These are phyloP conservation scores for Spathaspora passalidarum DNA, from an alignment of 805 yeast genomes.

Conservation along the genomic window DNA sequence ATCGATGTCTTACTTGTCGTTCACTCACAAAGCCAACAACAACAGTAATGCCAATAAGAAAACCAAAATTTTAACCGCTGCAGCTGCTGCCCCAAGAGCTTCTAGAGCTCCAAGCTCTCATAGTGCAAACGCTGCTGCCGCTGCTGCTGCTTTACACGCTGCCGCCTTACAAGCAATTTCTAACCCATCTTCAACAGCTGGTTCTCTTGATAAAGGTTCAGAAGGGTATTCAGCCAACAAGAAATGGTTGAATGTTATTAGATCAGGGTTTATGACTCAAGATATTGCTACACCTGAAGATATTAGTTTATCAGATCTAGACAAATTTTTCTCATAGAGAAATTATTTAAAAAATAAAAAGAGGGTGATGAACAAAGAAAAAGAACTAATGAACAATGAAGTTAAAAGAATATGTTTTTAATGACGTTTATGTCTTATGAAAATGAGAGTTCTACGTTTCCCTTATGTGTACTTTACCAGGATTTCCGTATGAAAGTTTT, in stretches of 20 bases:
- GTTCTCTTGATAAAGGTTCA: slow-evolving; percentile 10
- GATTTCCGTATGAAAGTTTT: not conserved
- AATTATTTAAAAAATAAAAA: not conserved
- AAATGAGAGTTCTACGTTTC: not conserved
- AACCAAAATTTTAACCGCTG: slow-evolving; percentile 59
- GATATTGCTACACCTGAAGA: slow-evolving; percentile 81
- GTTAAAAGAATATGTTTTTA: not conserved
- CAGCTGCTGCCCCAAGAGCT: slow-evolving; percentile 80
- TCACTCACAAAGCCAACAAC: slow-evolving; percentile 8
- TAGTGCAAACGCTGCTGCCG: slow-evolving; percentile 65
- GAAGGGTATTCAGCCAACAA: slow-evolving; percentile 34
- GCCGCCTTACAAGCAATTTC: slow-evolving; percentile 56
- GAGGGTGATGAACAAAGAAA: not conserved
- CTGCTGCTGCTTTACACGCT: slow-evolving; percentile 71
- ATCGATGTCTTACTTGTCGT: slow-evolving; percentile 56
- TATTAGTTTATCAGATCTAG: slow-evolving; percentile 64
- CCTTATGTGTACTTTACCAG: not conserved
- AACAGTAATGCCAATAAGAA: slow-evolving; percentile 33
- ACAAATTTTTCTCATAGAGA: slow-evolving; percentile 32
- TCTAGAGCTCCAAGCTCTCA: slow-evolving; percentile 59
- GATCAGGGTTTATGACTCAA: slow-evolving; percentile 74
- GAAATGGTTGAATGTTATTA: slow-evolving; percentile 70
- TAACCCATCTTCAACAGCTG: slow-evolving; percentile 20
- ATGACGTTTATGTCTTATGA: not conserved
- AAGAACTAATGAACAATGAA: not conserved